Evolutionary conservation across 495 filamentous ascomycete genomes (phyloP).

Genomic region (Choiromyces venosus): DNA sequence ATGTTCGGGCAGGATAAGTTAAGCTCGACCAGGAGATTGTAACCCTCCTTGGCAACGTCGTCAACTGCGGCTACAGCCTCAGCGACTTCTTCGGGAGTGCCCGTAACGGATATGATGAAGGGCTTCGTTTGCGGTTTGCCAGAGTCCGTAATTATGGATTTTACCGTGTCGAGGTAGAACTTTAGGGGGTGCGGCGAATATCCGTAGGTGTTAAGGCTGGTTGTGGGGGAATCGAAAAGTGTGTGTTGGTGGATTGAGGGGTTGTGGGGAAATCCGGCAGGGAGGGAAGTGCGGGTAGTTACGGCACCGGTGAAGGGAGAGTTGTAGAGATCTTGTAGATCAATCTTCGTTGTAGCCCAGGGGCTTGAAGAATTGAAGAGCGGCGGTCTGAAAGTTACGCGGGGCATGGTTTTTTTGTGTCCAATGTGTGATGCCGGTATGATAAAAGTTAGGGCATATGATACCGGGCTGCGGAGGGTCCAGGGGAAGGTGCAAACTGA

Average conservation of each 20-base stretch:
- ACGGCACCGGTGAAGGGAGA: constrained; percentile 61
- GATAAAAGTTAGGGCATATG: not conserved
- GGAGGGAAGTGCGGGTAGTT: constrained; percentile 61
- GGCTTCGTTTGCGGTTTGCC: constrained; percentile 47
- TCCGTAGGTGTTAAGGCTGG: constrained; percentile 65
- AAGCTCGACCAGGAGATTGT: constrained; percentile 58
- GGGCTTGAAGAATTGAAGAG: constrained; percentile 66
- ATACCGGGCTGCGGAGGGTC: not conserved
- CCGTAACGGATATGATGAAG: constrained; percentile 68
- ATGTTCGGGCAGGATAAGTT: constrained; percentile 75
- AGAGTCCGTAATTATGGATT: constrained; percentile 50
- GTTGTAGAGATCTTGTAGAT: constrained; percentile 54
- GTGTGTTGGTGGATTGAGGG: constrained; percentile 57
- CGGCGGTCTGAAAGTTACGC: constrained; percentile 54
- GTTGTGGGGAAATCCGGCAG: constrained; percentile 57
- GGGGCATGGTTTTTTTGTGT: constrained; percentile 23
- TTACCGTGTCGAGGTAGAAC: constrained; percentile 61
- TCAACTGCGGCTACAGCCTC: constrained; percentile 46
- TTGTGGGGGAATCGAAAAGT: constrained; percentile 59
- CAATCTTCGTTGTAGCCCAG: constrained; percentile 59
- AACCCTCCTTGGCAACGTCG: constrained; percentile 9
- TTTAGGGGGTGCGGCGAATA: constrained; percentile 62
- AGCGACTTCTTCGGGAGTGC: constrained; percentile 49
- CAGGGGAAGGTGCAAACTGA: not conserved
- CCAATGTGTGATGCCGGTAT: constrained; percentile 4